Conservation (phyloP, 116 monocot genomes). For the Papilionanthe hybrid region DNA sequence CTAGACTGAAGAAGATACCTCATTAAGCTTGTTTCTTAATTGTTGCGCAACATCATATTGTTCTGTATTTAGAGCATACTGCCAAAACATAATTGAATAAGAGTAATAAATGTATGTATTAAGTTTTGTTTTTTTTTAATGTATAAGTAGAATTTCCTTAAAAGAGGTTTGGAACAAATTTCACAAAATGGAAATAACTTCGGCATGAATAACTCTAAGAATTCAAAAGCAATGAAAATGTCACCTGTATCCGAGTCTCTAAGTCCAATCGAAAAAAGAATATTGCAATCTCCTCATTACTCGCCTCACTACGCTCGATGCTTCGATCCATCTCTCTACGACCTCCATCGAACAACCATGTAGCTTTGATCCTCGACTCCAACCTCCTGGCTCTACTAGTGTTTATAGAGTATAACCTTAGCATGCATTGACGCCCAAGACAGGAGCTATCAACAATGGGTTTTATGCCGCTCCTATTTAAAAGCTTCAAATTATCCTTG, state of each 20-base stretch:
- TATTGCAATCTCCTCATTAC: conserved; percentile 80
- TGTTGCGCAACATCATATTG: conserved; percentile 81
- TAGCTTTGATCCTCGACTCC: conserved; percentile 26
- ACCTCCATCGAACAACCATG: conserved; percentile 56
- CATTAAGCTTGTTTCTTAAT: conserved; percentile 67
- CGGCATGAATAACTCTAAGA: too few species aligned
- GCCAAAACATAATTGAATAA: not conserved
- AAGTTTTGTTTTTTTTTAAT: not conserved
- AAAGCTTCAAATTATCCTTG: conserved; percentile 18
- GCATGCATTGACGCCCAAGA: conserved; percentile 5
- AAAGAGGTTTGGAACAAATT: too few species aligned
- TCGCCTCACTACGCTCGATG: conserved; percentile 74
- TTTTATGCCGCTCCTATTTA: conserved; percentile 5
- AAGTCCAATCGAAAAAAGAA: conserved; percentile 91
- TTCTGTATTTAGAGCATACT: conserved; percentile 86
- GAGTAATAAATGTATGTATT: not conserved
- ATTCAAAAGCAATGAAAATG: not conserved
- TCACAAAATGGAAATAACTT: too few species aligned
- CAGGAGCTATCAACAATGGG: conserved; percentile 19
- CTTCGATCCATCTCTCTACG: conserved; percentile 39
- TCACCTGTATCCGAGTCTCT: conserved; percentile 77
- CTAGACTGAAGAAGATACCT: conserved; percentile 35
- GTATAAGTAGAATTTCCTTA: too few species aligned
- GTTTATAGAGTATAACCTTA: conserved; percentile 8
- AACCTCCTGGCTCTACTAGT: conserved; percentile 9